Evolutionary conservation across 176 grass and related monocot genomes (phyloP).

Genomic region (Aegilops tauschii): DNA sequence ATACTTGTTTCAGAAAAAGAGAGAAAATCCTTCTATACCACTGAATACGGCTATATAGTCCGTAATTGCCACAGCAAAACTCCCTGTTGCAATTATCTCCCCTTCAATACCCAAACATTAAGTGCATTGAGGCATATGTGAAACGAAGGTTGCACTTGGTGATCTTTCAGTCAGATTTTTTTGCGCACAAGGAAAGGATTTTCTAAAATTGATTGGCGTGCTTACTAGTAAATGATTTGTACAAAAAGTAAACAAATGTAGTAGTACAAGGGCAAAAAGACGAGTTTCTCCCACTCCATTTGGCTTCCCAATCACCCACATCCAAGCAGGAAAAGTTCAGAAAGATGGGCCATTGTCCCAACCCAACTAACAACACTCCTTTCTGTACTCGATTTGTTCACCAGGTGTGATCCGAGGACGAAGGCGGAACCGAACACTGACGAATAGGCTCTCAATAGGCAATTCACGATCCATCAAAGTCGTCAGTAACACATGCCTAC

Average conservation of each 20-base stretch:
- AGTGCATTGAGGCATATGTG: not conserved
- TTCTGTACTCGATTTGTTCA: not conserved
- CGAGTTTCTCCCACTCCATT: not conserved
- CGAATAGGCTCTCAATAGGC: not conserved
- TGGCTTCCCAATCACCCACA: not conserved
- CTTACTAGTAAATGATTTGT: not conserved
- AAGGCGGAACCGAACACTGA: not conserved
- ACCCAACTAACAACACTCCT: not conserved
- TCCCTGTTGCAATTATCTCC: not conserved
- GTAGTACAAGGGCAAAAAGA: too few species aligned
- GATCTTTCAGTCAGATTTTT: not conserved
- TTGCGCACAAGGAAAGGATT: not conserved
- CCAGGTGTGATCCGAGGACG: not conserved
- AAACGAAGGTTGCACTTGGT: not conserved
- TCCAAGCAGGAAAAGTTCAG: not conserved
- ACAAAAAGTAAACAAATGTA: not conserved
- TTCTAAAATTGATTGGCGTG: not conserved
- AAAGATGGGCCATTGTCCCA: not conserved
- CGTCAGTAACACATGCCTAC: not conserved
- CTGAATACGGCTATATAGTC: not conserved
- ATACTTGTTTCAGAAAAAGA: not conserved
- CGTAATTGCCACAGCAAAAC: not conserved
- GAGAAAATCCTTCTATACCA: not conserved
- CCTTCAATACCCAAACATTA: not conserved
- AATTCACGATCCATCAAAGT: not conserved